Evolutionary conservation across 257 asterid species (phyloP).

Genomic region (Asclepias syriaca): DNA sequence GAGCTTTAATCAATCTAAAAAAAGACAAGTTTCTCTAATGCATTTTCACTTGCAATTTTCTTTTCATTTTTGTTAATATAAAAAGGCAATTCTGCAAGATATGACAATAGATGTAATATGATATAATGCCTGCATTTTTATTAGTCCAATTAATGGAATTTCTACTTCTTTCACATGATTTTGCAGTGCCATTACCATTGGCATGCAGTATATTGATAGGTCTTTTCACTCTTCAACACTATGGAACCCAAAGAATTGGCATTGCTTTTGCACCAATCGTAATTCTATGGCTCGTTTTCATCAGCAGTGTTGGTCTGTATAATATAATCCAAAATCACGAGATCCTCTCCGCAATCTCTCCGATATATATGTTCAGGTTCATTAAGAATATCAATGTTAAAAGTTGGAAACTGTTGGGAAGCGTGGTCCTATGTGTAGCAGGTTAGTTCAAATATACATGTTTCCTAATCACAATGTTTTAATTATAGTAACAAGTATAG

Average conservation of each 20-base stretch:
- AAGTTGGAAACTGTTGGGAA: constrained; percentile 79
- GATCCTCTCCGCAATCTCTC: constrained; percentile 70
- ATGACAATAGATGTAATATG: background rate
- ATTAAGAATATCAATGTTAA: constrained; percentile 42
- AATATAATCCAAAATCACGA: constrained; percentile 44
- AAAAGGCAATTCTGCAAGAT: background rate
- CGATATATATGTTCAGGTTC: constrained; percentile 69
- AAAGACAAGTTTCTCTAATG: background rate
- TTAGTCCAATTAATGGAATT: background rate
- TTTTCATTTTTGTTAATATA: background rate
- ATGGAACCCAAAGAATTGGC: constrained; percentile 80
- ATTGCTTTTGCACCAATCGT: constrained; percentile 84
- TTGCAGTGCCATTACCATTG: constrained; percentile 76
- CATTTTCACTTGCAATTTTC: background rate
- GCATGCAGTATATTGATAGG: constrained; percentile 81
- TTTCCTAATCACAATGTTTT: background rate
- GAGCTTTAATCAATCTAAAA: background rate
- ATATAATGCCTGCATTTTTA: background rate
- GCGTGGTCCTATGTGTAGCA: constrained; percentile 69
- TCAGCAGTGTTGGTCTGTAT: constrained; percentile 66
- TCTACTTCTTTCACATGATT: constrained; percentile 22
- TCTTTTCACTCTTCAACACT: constrained; percentile 81
- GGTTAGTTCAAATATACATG: constrained; percentile 39
- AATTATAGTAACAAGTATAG: background rate
- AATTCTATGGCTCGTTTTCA: constrained; percentile 69